A percentile compares a stretch with the other conserved stretches of the same genome.
These are phyloP conservation scores for Podospora conica DNA, from an alignment of 495 filamentous ascomycete genomes.

Conservation along the genomic window DNA sequence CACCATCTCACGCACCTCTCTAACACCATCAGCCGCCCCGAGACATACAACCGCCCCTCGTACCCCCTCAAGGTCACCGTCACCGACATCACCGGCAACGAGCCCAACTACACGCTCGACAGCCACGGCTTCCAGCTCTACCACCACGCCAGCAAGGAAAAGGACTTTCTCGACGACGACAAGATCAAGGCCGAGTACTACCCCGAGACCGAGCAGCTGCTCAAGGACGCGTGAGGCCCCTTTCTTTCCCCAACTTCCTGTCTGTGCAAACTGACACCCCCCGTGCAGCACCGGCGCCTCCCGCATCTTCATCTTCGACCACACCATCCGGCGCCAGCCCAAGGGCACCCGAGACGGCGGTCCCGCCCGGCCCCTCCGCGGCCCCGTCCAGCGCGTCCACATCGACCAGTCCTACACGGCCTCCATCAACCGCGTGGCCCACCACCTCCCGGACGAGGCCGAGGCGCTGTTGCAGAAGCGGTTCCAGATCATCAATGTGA, in stretches of 20 bases:
- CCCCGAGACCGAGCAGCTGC: conserved; percentile 57
- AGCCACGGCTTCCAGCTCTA: conserved; percentile 38
- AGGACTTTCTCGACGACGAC: conserved; percentile 63
- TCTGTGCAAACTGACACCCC: conserved; percentile 6
- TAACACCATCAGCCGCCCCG: conserved; percentile 24
- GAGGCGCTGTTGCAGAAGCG: conserved; percentile 54
- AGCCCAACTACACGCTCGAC: conserved; percentile 38
- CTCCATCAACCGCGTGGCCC: conserved; percentile 47
- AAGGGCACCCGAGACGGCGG: conserved; percentile 13
- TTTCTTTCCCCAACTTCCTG: conserved; percentile 14
- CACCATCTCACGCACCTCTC: neutral
- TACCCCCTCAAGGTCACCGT: conserved; percentile 25
- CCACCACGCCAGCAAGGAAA: conserved; percentile 41
- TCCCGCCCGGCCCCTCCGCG: conserved; percentile 33
- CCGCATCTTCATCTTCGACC: conserved; percentile 67
- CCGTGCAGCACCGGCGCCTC: conserved; percentile 56
- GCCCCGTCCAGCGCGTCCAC: conserved; percentile 62
- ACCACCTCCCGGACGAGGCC: conserved; percentile 60
- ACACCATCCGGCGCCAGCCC: conserved; percentile 44
- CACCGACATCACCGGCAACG: conserved; percentile 34
- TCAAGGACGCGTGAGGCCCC: conserved; percentile 53
- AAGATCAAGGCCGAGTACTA: conserved; percentile 62
- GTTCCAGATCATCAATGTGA: conserved; percentile 67
- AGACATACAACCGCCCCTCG: conserved; percentile 44
- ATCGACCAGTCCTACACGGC: conserved; percentile 67